phyloP scores from a whole-genome alignment of 257 asterid species.

The Solanum clarkiae region DNA sequence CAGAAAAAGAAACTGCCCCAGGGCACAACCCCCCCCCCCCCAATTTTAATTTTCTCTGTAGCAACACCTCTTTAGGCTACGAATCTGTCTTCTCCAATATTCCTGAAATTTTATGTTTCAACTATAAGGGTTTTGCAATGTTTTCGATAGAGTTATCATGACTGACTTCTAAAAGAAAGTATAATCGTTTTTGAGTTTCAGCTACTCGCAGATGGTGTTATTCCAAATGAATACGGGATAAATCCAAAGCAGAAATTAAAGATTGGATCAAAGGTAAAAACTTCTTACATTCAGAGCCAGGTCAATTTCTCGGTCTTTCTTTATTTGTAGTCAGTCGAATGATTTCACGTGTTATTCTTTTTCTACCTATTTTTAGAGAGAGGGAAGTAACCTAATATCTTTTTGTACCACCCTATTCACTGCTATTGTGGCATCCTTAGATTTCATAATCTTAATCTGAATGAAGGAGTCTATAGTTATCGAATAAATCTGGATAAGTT shows the following conservation, averaged over 20 bases:
- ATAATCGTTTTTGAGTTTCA: constrained; percentile 18
- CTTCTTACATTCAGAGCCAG: background rate
- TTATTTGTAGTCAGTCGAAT: background rate
- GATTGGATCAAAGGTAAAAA: constrained; percentile 80
- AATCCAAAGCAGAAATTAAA: constrained; percentile 77
- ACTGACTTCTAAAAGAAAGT: background rate
- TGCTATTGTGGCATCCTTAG: background rate
- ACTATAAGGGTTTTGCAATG: background rate
- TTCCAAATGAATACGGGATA: constrained; percentile 93
- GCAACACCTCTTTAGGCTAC: background rate
- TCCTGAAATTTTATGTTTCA: background rate
- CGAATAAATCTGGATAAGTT: background rate
- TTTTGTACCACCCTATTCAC: background rate
- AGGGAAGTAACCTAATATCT: background rate
- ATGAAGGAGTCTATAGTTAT: background rate
- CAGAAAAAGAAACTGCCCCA: background rate
- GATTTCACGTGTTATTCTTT: background rate
- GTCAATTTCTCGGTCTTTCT: background rate
- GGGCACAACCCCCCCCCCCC: background rate
- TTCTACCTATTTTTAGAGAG: background rate
- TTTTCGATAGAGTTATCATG: background rate
- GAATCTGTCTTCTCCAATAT: background rate
- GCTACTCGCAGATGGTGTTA: constrained; percentile 96
- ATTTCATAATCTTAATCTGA: background rate
- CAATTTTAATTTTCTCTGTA: background rate